Percentiles rank a stretch among this genome's conserved stretches.
Evolutionary conservation across 2,329 filamentous ascomycete species (phyloP).

Genomic region (Acrodontium crateriforme): DNA sequence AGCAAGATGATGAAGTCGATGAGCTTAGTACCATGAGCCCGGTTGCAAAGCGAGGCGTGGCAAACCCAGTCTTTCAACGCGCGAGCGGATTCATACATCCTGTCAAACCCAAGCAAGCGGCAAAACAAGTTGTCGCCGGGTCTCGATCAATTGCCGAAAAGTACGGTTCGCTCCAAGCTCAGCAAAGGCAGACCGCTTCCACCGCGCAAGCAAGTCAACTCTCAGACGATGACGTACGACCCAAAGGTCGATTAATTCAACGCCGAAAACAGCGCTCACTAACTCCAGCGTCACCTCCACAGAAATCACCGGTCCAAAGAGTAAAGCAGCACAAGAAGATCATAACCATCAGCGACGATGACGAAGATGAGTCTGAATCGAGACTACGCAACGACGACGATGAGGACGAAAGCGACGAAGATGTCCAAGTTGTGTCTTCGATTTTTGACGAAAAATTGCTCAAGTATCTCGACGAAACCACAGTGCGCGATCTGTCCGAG

Average conservation of each 20-base stretch:
- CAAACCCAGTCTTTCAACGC: conserved; percentile 4
- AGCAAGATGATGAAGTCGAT: conserved; percentile 10
- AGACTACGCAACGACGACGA: conserved; percentile 8
- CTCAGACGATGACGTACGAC: conserved; percentile 14
- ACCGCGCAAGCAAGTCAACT: neutral
- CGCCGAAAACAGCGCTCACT: conserved; percentile 29
- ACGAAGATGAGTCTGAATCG: conserved; percentile 19
- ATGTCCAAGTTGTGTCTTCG: conserved; percentile 2
- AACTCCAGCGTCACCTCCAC: conserved; percentile 23
- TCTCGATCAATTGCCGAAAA: conserved; percentile 39
- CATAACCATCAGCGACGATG: conserved; percentile 26
- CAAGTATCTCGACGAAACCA: conserved; percentile 70
- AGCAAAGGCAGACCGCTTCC: no score
- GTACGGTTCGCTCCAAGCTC: conserved; percentile 10
- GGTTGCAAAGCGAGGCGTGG: conserved; percentile 13
- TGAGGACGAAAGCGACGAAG: conserved; percentile 8
- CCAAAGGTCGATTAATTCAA: conserved; percentile 31
- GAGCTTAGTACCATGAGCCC: conserved; percentile 14
- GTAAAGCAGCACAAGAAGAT: conserved; percentile 7
- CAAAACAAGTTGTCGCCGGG: conserved; percentile 41
- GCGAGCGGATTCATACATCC: conserved; percentile 9
- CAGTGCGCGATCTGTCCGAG: conserved; percentile 61
- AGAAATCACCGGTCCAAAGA: conserved; percentile 6
- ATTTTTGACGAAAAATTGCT: conserved; percentile 40
- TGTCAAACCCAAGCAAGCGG: conserved; percentile 33